These are phyloP conservation scores for Tilletia indica DNA, from an alignment of 1,284 basidiomycete species.

Conservation along the genomic window DNA sequence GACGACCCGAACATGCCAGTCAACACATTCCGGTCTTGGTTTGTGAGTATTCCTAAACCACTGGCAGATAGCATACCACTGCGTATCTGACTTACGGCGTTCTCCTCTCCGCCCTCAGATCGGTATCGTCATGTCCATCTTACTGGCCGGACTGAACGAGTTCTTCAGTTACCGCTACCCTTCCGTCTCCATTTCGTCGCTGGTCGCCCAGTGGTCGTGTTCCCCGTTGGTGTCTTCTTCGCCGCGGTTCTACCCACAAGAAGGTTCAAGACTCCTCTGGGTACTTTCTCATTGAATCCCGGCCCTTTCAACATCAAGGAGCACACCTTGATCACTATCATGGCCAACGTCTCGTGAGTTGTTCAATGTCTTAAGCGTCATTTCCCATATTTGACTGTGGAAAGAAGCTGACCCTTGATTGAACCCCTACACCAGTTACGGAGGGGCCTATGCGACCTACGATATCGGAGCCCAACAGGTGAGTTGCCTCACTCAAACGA, in stretches of 20 bases:
- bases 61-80: constrained; percentile 53
- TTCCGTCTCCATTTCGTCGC: constrained; percentile 13
- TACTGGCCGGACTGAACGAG: constrained; percentile 62
- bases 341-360: constrained; percentile 61
- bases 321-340: constrained; percentile 68
- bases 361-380: background rate
- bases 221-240: constrained; percentile 15
- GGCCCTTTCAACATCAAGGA: constrained; percentile 57
- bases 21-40: constrained; percentile 65
- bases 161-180: constrained; percentile 61
- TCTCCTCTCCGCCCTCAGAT: constrained; percentile 56
- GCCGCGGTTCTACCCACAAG: constrained; percentile 63
- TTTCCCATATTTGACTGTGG: background rate
- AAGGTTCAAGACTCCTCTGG: constrained; percentile 65
- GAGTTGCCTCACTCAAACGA: too few relatives aligned
- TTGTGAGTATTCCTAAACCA: constrained; percentile 37
- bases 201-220: constrained; percentile 19
- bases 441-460: constrained; percentile 71
- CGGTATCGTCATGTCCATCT: constrained; percentile 13
- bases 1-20: constrained; percentile 65
- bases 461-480: constrained; percentile 63
- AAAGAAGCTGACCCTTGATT: background rate
- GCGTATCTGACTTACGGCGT: constrained; percentile 48
- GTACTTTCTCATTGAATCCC: constrained; percentile 23
- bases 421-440: constrained; percentile 49